These are phyloP conservation scores for Hymenoscyphus occultus DNA, from an alignment of 2,329 filamentous ascomycete genomes.

Conservation along the genomic window DNA sequence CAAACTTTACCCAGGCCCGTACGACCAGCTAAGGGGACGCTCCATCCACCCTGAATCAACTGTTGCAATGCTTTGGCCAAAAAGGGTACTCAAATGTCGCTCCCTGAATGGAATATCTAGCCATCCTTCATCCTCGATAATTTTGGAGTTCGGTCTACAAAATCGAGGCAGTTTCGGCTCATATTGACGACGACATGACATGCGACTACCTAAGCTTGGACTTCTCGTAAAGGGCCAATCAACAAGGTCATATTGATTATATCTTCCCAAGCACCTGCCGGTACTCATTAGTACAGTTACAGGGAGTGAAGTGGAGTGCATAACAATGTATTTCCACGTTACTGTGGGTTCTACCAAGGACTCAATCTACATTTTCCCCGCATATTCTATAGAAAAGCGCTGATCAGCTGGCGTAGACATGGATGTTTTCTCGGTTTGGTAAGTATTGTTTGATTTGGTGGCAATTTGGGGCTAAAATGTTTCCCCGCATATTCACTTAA, in stretches of 20 bases:
- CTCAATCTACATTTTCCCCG: conserved; percentile 11
- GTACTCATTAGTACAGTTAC: conserved; percentile 13
- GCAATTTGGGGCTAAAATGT: conserved; percentile 16
- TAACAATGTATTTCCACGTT: conserved; percentile 19
- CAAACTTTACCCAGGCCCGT: not conserved
- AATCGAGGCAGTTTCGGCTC: not conserved
- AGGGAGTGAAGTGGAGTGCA: not conserved
- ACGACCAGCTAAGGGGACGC: too few relatives aligned
- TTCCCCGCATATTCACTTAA: conserved; percentile 15
- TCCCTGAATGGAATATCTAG: not conserved
- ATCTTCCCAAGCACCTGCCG: conserved; percentile 7
- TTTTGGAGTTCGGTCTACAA: not conserved
- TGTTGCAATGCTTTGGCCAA: too few relatives aligned
- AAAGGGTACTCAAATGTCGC: too few relatives aligned
- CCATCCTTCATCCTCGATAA: not conserved
- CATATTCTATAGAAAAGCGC: not conserved
- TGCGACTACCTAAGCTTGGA: conserved; percentile 1
- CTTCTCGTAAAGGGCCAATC: not conserved
- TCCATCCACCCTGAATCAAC: too few relatives aligned
- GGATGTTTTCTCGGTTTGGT: conserved; percentile 3
- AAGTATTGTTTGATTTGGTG: conserved; percentile 13
- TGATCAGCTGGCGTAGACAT: conserved; percentile 8
- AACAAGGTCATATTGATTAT: not conserved
- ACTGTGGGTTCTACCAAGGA: conserved; percentile 7
- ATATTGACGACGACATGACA: not conserved